Evolutionary conservation across 306 rosid genomes (phyloP), one percentile per base, ranked within the genome.

Genomic region (Quercus suber): DNA sequence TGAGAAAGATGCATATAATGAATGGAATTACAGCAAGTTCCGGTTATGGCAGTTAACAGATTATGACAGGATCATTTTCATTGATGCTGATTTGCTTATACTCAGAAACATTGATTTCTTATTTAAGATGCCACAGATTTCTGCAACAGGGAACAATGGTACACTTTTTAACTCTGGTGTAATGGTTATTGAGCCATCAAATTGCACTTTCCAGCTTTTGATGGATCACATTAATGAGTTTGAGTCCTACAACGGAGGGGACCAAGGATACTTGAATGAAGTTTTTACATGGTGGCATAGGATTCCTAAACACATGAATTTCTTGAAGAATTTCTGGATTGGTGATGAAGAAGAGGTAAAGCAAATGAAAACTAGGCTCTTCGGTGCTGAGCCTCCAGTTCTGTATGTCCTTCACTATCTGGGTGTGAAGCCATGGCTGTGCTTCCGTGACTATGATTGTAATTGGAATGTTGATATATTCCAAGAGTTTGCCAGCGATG

Each of bases 21-120:
- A 93, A 60, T 95, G 98, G 98, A 95, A 95, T 85, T 93, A 93
- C 88, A 95, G 99, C 94, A 95, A 95, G 80, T 95, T 95, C 80
- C 81, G 99, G 77, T 76, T 95, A 57, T 95, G 97, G 99, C 96
- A 95, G 83, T 83, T 95, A 13, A 91, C 97, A 63, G 97, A 95
- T 59, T 95, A 95, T 71, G 98, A 92, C 90, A 95, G 93, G 87
- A 90, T 95, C 75, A 95, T 95, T 67, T 95, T 95, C 93, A 89
- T 95, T 52, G 99, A 95, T 53, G 98, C 98, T 23, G 98, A 95
- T 82, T 75, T 93, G 65, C 91, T 95, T 19, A 88, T 95, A 75
- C 90, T 95, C 2, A 86, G 92, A 77, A 95, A 93, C 79, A 91
- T 92, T 19, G 98, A 95, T 49, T 90, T 95, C 86, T 86, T 95